phyloP scores from a whole-genome alignment of 192 early-diverging fungal species.

The Rhizophagus sp. region DNA sequence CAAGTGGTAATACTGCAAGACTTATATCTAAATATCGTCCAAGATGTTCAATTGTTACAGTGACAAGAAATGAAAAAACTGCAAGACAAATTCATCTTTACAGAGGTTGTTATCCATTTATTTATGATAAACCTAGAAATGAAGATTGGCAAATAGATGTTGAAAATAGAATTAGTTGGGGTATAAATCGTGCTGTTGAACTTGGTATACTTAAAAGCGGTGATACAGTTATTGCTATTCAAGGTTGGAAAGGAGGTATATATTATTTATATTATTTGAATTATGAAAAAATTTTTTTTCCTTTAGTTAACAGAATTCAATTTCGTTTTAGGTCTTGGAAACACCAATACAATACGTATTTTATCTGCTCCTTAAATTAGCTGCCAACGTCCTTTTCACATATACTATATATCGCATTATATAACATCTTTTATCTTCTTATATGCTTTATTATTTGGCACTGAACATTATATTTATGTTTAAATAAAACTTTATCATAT shows the following conservation, averaged over 20 bases:
- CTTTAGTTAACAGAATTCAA: background rate
- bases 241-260: constrained; percentile 78
- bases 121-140: constrained; percentile 56
- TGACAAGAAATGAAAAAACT: constrained; percentile 78
- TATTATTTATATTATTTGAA: background rate
- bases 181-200: constrained; percentile 72
- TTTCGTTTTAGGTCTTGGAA: constrained; percentile 50
- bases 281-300: background rate
- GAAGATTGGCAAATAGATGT: constrained; percentile 81
- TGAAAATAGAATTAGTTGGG: constrained; percentile 74
- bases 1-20: constrained; percentile 86
- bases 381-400: no score
- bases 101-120: constrained; percentile 80
- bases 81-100: constrained; percentile 77
- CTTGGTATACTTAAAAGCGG: constrained; percentile 65
- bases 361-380: constrained; percentile 46
- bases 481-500: no score
- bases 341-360: constrained; percentile 83
- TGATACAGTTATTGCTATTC: constrained; percentile 75
- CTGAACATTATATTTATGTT: no score
- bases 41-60: constrained; percentile 85
- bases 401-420: no score
- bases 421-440: no score
- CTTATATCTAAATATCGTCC: constrained; percentile 95
- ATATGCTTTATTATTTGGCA: no score